Base-by-base conservation (phyloP, 495 filamentous ascomycete species). In the Sordaria brevicollis region DNA sequence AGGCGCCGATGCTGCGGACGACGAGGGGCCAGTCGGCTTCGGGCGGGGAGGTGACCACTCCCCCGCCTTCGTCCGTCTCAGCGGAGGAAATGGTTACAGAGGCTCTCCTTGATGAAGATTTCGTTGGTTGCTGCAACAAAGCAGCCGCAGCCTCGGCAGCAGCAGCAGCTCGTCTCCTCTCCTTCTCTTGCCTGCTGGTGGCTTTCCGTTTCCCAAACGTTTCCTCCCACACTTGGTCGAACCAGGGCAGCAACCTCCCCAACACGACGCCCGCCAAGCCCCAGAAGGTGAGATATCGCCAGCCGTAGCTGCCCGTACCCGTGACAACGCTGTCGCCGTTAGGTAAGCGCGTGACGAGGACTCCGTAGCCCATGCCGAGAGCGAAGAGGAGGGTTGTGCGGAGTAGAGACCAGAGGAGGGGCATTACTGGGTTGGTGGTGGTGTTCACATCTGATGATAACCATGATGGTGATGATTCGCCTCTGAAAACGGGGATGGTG, bases 1-100 rank as follows among this genome's bases (percentile, higher is more conserved):
- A 97, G 17, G 93, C 93, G 39, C 95, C 96, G 49, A 98, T 89
- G 71, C 93, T 92, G 68, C 95, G 85, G 21, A 97, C 88, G 10
- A 91, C 91, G 35, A 91, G 87, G 43, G 89, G 89, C 94, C 93
- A 97, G 71, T 93, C 91, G 2, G 82, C 84, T 17, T 78, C 74
- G 19, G 76, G 71, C 19, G 36, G 74, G 67, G 65, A 70, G 70
- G 54, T 77, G 49, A 25, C n/a, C 5, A 33, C 17, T 31, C 38
- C 29, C 4, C 36, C 62, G 31, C 33, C 39, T 37, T 3, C 11
- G 19, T 43, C 21, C 1, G 21, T 78, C 38, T 67, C 67, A 13
- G 25, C 3, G 36, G 43, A 38, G 33, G 41, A 13, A 25, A 4
- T 35, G 29, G 39, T 65, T 34, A 35, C 35, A 65, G 29, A 21